Percentiles rank a stretch among this genome's conserved stretches.
Evolutionary conservation across 768 basidiomycete species (phyloP).

Genomic region (Mycena kentingensis): DNA sequence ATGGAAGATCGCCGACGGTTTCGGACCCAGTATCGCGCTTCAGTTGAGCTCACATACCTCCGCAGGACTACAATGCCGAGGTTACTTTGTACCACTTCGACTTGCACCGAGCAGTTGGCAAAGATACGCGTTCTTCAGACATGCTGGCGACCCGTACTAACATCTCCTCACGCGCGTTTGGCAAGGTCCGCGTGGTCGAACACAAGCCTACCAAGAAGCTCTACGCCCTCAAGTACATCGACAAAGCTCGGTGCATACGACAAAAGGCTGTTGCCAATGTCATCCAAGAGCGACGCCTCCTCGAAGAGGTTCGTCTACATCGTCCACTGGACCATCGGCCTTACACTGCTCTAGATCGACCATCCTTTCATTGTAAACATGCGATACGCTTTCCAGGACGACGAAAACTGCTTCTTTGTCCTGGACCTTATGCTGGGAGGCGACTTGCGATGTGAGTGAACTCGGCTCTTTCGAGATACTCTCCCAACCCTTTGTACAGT

Average conservation of each 20-base stretch:
- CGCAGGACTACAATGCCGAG: conserved; percentile 85
- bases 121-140: conserved; percentile 68
- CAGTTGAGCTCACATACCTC: too few species aligned
- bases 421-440: conserved; percentile 96
- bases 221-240: conserved; percentile 97
- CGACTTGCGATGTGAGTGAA: conserved; percentile 82
- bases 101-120: conserved; percentile 92
- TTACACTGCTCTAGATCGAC: conserved; percentile 60
- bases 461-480: conserved; percentile 2
- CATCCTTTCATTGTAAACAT: conserved; percentile 89
- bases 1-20: too few species aligned
- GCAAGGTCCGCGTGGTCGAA: conserved; percentile 92
- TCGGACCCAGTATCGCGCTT: too few species aligned
- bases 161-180: conserved; percentile 10
- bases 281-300: conserved; percentile 88
- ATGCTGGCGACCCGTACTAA: conserved; percentile 1
- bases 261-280: conserved; percentile 92
- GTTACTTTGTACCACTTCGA: conserved; percentile 96
- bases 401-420: conserved; percentile 97
- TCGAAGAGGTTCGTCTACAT: conserved; percentile 81
- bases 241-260: conserved; percentile 88
- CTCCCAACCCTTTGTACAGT: conserved; percentile 46
- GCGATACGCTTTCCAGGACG: conserved; percentile 96
- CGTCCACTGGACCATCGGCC: conserved; percentile 4
- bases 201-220: conserved; percentile 91